Evolutionary conservation across 345 rosid genomes (phyloP).

Genomic region (Arabidopsis thaliana): TAIR10.1 NC_003071.7:13641501-13642000

Average conservation of each 20-base stretch:
- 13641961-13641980: constrained; percentile 8
- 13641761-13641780: neutral
- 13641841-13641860: neutral
- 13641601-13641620: constrained; percentile 77
- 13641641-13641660: constrained; percentile 56
- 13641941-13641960: constrained; percentile 32
- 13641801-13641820: neutral
- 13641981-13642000: neutral
- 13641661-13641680: constrained; percentile 12
- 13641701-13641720: constrained; percentile 31
- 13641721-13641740: constrained; percentile 24
- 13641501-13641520: constrained; percentile 60
- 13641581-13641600: constrained; percentile 57
- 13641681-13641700: neutral
- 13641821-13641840: neutral
- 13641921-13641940: constrained; percentile 34
- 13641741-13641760: constrained; percentile 34
- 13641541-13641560: constrained; percentile 67
- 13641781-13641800: neutral
- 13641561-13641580: constrained; percentile 61
- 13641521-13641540: constrained; percentile 89
- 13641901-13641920: constrained; percentile 32
- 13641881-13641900: constrained; percentile 3
- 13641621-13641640: constrained; percentile 62
- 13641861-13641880: constrained; percentile 20